Base-by-base conservation (phyloP, 805 yeast genomes). In the Diddensiella transvaalensis region DNA sequence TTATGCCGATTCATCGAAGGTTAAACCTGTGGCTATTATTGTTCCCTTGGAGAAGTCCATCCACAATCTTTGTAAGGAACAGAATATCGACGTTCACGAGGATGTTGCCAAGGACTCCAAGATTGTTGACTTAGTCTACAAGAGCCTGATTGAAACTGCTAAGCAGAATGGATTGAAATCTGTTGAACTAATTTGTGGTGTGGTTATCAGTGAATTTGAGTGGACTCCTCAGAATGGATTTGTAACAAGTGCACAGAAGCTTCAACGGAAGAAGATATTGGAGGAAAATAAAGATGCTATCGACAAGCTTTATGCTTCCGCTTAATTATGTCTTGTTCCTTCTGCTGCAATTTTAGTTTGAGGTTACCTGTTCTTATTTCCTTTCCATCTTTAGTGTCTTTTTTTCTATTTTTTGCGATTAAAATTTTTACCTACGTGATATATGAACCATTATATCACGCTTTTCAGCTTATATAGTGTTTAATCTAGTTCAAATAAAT, bases 181-280 rank as follows among this genome's bases (percentile, higher is more conserved):
- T 51, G 90, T 88, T 57, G 98, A 93, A 70, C 73, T 91, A 55
- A 64, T 93, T 49, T 80, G 79, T 55, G 95, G 90, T 57, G 75
- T 85, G 52, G 88, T 85, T 11, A 67, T 93, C 51, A 76, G 82
- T 49, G 90, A 87, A 56, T 91, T 82, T 45, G 99, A 93, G 73
- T 93, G 99, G 98, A 93, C 98, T 36, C 98, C 99, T 38, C 93
- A 88, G 69, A 87, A 81, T 64, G 98, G 96, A 0, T 87, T 73
- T 57, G 95, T 91, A 49, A 89, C 98, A 13, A 82, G 95, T 50
- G 99, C 99, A 22, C 97, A 90, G 71, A 93, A 93, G 72, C 77
- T 93, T 62, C 96, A 91, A 75, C 85, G 99, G 75, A 86, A 78
- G 75, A 85, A 85, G 74, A 93, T 93, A 63, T 71, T 87, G 58